Base-by-base conservation (phyloP, 73 alveolate genomes). In the Paraurostyla sp. region DNA sequence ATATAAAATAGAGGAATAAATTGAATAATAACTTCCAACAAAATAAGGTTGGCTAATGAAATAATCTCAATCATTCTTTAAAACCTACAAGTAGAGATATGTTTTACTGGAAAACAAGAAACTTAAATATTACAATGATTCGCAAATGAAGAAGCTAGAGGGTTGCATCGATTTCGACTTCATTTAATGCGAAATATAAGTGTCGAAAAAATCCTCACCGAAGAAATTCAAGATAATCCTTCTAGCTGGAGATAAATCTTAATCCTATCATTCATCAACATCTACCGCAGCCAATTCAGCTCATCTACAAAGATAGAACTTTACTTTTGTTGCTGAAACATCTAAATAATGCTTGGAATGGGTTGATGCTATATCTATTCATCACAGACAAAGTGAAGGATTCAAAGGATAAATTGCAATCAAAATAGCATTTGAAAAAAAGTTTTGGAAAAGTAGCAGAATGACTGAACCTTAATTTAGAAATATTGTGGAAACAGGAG, bases 401-500 rank as follows among this genome's bases (percentile, higher is more conserved):
- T 50, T 48, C 33, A 48, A 48, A 20, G 71, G 87, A 6, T 68
- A 27, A 16, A 45, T 23, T 0, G 45, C 50, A n/a, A 3, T 42
- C 7, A 30, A 36, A 49, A 27, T 78, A 13, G 50, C 57, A 23
- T 49, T 51, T 40, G 78, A 40, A 38, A 78, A 27, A 32, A 36
- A 43, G n/a, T 50, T 54, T 35, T 52, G 78, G 80, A 78, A 54
- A 32, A 51, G 52, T 7, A 51, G 33, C 32, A 9, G 80, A 25
- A 29, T 78, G 25, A 78, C 27, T 54, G 27, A 20, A 7, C 56
- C 32, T 4, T 13, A 78, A 54, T 50, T 78, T 54, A 20, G 13
- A 0, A 22, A 78, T 4, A 36, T 30, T 11, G 97, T 95, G 6
- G 91, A 89, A 13, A 92, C 98, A 2, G 99, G 97, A 18, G 99